Conservation (phyloP, 2,329 filamentous ascomycete genomes). For the Botrytis hyacinthi region DNA sequence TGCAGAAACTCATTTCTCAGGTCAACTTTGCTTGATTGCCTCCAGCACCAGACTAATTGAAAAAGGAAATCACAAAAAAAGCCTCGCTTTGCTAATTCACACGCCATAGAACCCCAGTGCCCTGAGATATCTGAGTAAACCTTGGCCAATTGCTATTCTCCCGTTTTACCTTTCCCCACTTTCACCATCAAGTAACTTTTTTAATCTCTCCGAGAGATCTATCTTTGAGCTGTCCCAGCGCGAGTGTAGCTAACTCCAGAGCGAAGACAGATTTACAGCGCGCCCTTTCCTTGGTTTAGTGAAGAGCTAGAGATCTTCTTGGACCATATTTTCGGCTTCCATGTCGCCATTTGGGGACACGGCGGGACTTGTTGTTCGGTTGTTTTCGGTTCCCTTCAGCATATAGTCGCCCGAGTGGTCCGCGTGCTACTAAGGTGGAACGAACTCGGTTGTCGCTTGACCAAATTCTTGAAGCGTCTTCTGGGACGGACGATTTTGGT, state of each 20-base stretch:
- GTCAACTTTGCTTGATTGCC: neutral
- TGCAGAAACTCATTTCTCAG: neutral
- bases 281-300: neutral
- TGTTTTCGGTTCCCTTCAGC: neutral
- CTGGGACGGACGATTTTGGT: neutral
- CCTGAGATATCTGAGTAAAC: neutral
- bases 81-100: neutral
- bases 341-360: neutral
- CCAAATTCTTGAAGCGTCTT: neutral
- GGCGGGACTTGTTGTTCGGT: neutral
- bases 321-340: neutral
- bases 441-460: neutral
- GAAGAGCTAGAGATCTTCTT: neutral
- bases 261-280: neutral
- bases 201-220: neutral
- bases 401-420: neutral
- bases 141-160: neutral
- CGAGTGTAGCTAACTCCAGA: neutral
- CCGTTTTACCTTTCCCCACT: neutral
- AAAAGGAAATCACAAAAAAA: neutral
- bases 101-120: neutral
- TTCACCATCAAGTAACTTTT: neutral
- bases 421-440: too few relatives aligned
- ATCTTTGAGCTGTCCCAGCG: neutral
- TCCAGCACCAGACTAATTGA: neutral